Evolutionary conservation across 1,284 basidiomycete species (phyloP), one percentile per base, ranked within the genome.

Genomic region (Ganoderma leucocontextum): DNA sequence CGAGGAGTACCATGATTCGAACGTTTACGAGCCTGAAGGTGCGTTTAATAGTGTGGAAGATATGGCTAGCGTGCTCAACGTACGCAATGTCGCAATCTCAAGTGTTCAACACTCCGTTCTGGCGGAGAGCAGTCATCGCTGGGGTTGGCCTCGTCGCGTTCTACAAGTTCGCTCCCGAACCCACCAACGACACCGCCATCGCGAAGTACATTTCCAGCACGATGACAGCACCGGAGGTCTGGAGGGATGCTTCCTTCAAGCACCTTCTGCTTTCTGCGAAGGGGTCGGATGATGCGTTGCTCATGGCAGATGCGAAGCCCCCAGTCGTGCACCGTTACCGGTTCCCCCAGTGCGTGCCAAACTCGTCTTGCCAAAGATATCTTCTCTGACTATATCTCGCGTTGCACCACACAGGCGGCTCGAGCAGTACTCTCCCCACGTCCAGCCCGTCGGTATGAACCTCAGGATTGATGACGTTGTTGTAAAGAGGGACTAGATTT

Each of bases 91-190:
- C n/a, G 22, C 42, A 25, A 4, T 17, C 9, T 42, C 22, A 58
- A 83, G 92, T 85, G 39, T 92, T 93, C 76, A 80, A 80, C 38
- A 86, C 85, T 33, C 81, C 87, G 35, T 85, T 89, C 72, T 93
- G 91, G 92, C 81, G 87, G 49, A 88, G 87, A 68, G 84, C 86
- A 8, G 72, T 89, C 36, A 68, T 90, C 22, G 77, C 81, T 36
- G 83, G 85, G 22, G 67, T 89, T 39, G 80, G 83, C 19, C 82
- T 80, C 55, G 85, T 83, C 47, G 85, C 82, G 17, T 86, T 86
- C 69, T 90, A 90, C 81, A 91, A 91, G 78, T 90, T 84, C 75
- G 88, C 90, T 4, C 92, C 92, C 1, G 81, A 83, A 65, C 84
- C 86, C 6, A 80, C 80, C 36, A 85, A 90, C 47, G 86, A 89